Base-by-base conservation (phyloP, 2,329 filamentous ascomycete species). In the Colletotrichum theobromicola region DNA sequence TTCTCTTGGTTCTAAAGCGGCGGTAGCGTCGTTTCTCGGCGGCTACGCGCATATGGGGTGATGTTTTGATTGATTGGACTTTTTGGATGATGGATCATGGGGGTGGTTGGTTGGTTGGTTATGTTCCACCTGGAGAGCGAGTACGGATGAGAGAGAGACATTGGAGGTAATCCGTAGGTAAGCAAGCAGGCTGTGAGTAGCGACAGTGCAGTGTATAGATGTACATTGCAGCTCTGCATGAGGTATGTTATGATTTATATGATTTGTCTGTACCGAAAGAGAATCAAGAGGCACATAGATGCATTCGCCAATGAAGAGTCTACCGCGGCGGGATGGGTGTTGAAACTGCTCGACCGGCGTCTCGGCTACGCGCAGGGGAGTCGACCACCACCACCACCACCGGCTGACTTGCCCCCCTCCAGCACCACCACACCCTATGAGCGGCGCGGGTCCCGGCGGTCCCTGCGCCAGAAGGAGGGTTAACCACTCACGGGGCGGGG, bases 11-110 rank as follows among this genome's bases (percentile, higher is more conserved):
- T 57, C 53, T 60, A n/a, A n/a, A 24, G 42, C 42, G 4, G 55
- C 66, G 66, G 35, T 68, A 68, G 66, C 66, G 66, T 68, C 66
- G 34, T 61, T 68, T 50, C 66, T 58, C 34, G 66, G 66, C 66
- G 66, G 66, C 66, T 68, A 68, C 55, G 66, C 66, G 66, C 66
- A 68, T 68, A 32, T 60, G 55, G n/a, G 60, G 26, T 61, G 66
- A 60, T 68, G 42, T 21, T 46, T 60, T 42, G 13, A 53, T 53
- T 64, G 67, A 50, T 24, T 26, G 13, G 24, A 18, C 28, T 46
- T 37, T n/a, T 35, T 4, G 55, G 55, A 30, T 26, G 64, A 24
- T 57, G 55, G 35, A 15, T 7, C 7, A 30, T 67, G 64, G 66
- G 37, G 66, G 37, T 34, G 35, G 35, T 53, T 65, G 35, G 62